Evolutionary conservation across 768 basidiomycete genomes (phyloP).

Genomic region (Phaffia australis): DNA sequence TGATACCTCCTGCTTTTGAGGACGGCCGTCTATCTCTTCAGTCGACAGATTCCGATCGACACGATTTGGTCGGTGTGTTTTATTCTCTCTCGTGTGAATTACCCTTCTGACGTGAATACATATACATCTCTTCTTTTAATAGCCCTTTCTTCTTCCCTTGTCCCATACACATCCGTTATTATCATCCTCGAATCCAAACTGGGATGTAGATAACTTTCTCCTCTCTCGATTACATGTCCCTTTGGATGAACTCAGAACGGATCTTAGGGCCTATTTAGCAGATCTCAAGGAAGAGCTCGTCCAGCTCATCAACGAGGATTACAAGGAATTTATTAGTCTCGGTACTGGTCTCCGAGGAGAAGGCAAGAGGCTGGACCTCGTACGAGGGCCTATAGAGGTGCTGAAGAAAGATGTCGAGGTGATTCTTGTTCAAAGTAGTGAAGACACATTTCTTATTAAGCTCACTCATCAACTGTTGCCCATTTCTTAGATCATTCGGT

Average conservation of each 20-base stretch:
- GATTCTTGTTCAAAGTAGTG: constrained; percentile 30
- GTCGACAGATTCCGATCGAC: constrained; percentile 10
- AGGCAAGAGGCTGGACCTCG: constrained; percentile 54
- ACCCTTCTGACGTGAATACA: not conserved
- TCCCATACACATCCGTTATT: constrained; percentile 70
- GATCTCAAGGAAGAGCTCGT: constrained; percentile 86
- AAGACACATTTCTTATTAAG: not conserved
- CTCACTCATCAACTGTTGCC: not conserved
- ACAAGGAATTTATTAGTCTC: constrained; percentile 91
- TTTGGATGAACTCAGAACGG: constrained; percentile 72
- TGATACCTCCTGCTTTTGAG: constrained; percentile 14
- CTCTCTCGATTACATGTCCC: constrained; percentile 74
- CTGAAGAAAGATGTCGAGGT: constrained; percentile 62
- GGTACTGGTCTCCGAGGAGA: constrained; percentile 86
- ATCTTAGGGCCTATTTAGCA: constrained; percentile 74
- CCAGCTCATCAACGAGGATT: constrained; percentile 91
- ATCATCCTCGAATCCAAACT: constrained; percentile 43
- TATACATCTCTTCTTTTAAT: not conserved
- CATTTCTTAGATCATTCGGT: constrained; percentile 24
- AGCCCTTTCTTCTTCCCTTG: constrained; percentile 48
- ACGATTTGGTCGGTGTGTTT: constrained; percentile 9
- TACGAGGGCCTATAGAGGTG: constrained; percentile 57
- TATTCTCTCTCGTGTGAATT: not conserved
- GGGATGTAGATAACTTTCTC: constrained; percentile 77
- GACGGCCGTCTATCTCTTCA: not conserved